Evolutionary conservation across 768 basidiomycete genomes (phyloP).

Genomic region (Boletus insuetus): DNA sequence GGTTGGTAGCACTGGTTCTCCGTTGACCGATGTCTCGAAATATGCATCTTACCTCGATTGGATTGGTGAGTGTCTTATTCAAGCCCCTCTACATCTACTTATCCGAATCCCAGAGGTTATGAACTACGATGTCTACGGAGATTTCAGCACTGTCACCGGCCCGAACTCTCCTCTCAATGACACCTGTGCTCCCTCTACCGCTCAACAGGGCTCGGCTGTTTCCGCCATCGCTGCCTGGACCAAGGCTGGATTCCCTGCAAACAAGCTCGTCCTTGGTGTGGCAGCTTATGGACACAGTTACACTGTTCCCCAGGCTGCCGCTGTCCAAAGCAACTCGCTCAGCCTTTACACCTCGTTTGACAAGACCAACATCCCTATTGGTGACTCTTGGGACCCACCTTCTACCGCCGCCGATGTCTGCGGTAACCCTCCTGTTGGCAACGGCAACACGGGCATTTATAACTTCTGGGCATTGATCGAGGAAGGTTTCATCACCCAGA

Average conservation of each 20-base stretch:
- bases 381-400: conserved; percentile 56
- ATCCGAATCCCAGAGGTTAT: conserved; percentile 51
- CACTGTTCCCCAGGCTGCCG: conserved; percentile 28
- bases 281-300: conserved; percentile 83
- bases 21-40: conserved; percentile 58
- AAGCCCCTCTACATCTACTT: background rate
- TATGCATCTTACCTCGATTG: conserved; percentile 74
- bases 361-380: conserved; percentile 39
- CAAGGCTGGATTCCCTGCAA: conserved; percentile 68
- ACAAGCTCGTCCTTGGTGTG: conserved; percentile 78
- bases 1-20: conserved; percentile 50
- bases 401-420: conserved; percentile 53
- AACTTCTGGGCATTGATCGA: conserved; percentile 63
- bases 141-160: conserved; percentile 55
- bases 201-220: conserved; percentile 72
- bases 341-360: conserved; percentile 54
- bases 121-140: conserved; percentile 68
- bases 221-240: conserved; percentile 76
- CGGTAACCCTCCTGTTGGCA: conserved; percentile 48
- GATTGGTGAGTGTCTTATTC: conserved; percentile 44
- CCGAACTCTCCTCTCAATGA: conserved; percentile 85
- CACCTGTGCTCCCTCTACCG: conserved; percentile 56
- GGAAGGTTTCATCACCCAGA: conserved; percentile 48
- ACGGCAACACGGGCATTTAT: conserved; percentile 48
- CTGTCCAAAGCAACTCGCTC: conserved; percentile 28